Percentiles rank a stretch among this genome's conserved stretches.
These are phyloP conservation scores for Rhizomucor pusillus DNA, from an alignment of 371 early-diverging fungal genomes.

Conservation along the genomic window DNA sequence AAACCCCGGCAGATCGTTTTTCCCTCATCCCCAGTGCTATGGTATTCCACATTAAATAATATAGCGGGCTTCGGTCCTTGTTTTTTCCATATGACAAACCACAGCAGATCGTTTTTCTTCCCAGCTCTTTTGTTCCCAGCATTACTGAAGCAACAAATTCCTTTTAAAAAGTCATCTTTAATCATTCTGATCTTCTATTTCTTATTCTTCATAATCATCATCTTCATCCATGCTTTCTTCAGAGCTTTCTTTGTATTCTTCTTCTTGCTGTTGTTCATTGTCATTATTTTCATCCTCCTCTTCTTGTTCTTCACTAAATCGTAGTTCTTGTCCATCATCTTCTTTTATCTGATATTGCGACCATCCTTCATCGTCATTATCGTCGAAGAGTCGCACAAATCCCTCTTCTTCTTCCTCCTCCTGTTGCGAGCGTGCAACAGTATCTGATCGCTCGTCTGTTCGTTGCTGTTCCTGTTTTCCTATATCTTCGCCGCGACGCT, in stretches of 20 bases:
- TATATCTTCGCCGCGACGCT: not conserved
- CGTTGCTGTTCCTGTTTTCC: conserved; percentile 2
- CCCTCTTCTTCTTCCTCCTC: conserved; percentile 35
- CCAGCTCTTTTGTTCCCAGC: no score
- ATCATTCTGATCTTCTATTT: not conserved
- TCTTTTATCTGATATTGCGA: conserved; percentile 11
- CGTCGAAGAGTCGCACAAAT: conserved; percentile 40
- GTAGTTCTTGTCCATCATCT: not conserved
- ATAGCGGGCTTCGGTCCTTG: no score
- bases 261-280: not conserved
- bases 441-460: conserved; percentile 4
- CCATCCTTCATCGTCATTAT: conserved; percentile 44
- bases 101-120: no score
- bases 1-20: no score
- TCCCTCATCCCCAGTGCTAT: no score
- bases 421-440: conserved; percentile 1
- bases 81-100: no score
- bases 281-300: not conserved
- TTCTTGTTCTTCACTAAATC: not conserved
- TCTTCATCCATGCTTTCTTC: conserved; percentile 1
- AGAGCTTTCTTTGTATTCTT: not conserved
- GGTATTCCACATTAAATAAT: no score
- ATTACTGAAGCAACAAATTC: no score
- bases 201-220: conserved; percentile 1
- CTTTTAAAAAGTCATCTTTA: no score